These are phyloP conservation scores for Ganoderma multipileum DNA, from an alignment of 1,284 basidiomycete species.

Conservation along the genomic window DNA sequence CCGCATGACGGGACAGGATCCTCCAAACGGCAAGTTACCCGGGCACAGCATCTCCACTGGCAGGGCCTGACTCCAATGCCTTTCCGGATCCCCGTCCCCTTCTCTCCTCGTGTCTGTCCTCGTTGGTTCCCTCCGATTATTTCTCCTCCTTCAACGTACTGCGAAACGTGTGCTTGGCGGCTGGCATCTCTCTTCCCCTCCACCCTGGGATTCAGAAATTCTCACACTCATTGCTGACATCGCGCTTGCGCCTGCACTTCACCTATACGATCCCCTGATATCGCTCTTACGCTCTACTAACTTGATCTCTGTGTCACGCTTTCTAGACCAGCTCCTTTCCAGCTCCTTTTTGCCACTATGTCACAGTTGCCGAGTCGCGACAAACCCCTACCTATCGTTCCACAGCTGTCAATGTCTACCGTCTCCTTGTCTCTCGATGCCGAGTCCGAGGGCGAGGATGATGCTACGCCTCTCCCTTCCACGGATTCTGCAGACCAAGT, in stretches of 20 bases:
- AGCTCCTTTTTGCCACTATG: not conserved
- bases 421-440: slow-evolving; percentile 15
- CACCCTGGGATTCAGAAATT: slow-evolving; percentile 16
- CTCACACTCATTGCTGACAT: slow-evolving; percentile 9
- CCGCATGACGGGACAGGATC: too few relatives aligned
- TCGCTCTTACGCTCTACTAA: slow-evolving; percentile 39
- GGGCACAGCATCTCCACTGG: too few relatives aligned
- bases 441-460: slow-evolving; percentile 22
- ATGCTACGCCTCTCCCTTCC: slow-evolving; percentile 22
- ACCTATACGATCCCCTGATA: slow-evolving; percentile 24
- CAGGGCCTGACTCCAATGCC: too few relatives aligned
- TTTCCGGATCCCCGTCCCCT: too few relatives aligned
- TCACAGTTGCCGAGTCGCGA: slow-evolving; percentile 35
- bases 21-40: too few relatives aligned
- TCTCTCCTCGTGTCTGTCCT: too few relatives aligned
- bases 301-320: slow-evolving; percentile 40
- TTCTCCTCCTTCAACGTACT: slow-evolving; percentile 32
- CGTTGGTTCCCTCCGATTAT: too few relatives aligned
- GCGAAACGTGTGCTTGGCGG: slow-evolving; percentile 20
- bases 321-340: slow-evolving; percentile 34
- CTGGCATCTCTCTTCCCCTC: slow-evolving; percentile 8
- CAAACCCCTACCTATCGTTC: slow-evolving; percentile 42
- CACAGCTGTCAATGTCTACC: slow-evolving; percentile 27
- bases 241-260: not conserved
- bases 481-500: slow-evolving; percentile 22